Base-by-base conservation (phyloP, 1,139 yeast genomes). In the Suhomyces atakaporum region DNA sequence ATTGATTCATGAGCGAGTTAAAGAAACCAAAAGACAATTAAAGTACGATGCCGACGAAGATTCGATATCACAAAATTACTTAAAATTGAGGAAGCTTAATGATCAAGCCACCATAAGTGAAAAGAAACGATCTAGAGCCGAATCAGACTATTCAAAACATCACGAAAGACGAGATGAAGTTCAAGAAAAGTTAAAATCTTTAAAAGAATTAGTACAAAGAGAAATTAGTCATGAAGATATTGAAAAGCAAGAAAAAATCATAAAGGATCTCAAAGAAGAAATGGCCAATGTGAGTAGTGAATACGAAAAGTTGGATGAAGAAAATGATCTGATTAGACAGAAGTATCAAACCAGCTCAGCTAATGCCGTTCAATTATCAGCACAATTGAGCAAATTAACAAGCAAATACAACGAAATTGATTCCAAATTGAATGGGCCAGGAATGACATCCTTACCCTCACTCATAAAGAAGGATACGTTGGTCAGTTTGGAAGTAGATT, bases 271-370 rank as follows among this genome's bases (percentile, higher is more conserved):
- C 5, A 45, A 58, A 29, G 49, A 50, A 25, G 68, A 66, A 41
- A 45, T 67, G n/a, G 38, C 33, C 1, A 49, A 44, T 3, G 49
- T 71, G 15, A 47, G 49, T 10, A 44, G 42, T 2, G 72, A 53
- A 38, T 59, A 60, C 35, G 49, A 51, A 1, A 53, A 53, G 22
- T 49, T 66, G 16, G 49, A 50, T 5, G 46, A 46, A 3, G 69
- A 62, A 33, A 68, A 69, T 40, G 82, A 77, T 21, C 35, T 45
- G 0, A 50, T 72, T 7, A 61, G 88, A 40, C 45, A 46, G 2
- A 52, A 67, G 29, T 83, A 83, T 50, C 89, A 81, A 54, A 48
- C 53, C 5, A 60, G 62, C 20, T 80, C 87, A 0, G 60, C 79
- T 0, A 60, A 58, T 13, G 88, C 88, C 0, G 84, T 81, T 1